phyloP scores from a whole-genome alignment of 2,329 filamentous ascomycete species.

The Nemania bipapillata region DNA sequence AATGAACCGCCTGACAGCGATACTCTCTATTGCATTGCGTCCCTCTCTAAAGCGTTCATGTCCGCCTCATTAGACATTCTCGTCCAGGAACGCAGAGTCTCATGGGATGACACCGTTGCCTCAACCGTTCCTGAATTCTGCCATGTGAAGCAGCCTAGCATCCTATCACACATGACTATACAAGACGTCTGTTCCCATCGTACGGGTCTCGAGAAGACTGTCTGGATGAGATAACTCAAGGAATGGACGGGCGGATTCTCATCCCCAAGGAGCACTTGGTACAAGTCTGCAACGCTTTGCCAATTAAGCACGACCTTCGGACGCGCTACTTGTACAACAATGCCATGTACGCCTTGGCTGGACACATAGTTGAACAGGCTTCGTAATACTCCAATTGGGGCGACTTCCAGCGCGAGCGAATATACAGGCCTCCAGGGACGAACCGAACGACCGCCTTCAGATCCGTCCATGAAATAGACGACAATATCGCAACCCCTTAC shows the following conservation, averaged over 20 bases:
- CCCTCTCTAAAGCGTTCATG: slow-evolving; percentile 11
- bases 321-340: neutral
- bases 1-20: neutral
- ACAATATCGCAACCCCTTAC: neutral
- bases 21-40: slow-evolving; percentile 19
- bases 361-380: neutral
- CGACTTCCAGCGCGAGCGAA: neutral
- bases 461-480: neutral
- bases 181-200: neutral
- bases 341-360: slow-evolving; percentile 2
- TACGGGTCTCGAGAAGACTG: neutral
- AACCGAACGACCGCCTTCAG: neutral
- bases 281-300: neutral
- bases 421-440: neutral
- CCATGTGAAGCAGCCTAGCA: neutral
- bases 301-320: neutral
- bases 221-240: slow-evolving; percentile 5
- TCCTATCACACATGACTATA: neutral
- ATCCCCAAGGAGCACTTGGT: neutral
- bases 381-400: neutral
- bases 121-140: neutral
- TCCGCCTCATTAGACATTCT: slow-evolving; percentile 7
- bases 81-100: neutral
- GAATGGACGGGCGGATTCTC: neutral
- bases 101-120: neutral